Evolutionary conservation across 306 rosid species (phyloP).

Genomic region (Betula pendula): DNA sequence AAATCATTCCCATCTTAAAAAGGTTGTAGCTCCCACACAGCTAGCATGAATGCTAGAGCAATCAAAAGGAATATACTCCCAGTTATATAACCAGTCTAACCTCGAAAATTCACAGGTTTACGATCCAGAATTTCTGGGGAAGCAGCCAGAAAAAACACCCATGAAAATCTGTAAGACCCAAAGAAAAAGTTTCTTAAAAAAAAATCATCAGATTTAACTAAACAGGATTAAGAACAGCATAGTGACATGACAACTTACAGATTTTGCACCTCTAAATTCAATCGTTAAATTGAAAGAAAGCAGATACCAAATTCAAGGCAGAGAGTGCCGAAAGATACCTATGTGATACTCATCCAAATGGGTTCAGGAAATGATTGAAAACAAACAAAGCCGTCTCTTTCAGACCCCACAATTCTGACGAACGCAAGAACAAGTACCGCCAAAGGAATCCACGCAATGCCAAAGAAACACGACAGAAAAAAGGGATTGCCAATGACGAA

Average conservation of each 20-base stretch:
- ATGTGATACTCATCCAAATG: constrained; percentile 14
- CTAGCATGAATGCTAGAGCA: constrained; percentile 9
- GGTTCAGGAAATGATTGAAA: not conserved
- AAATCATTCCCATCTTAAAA: constrained; percentile 9
- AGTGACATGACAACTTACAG: not conserved
- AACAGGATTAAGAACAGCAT: not conserved
- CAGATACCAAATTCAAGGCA: not conserved
- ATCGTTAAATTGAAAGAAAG: constrained; percentile 3
- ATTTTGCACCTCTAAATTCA: constrained; percentile 8
- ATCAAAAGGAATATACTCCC: constrained; percentile 18
- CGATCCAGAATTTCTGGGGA: constrained; percentile 14
- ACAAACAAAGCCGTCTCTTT: constrained; percentile 9
- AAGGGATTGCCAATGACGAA: not conserved
- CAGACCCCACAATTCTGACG: not conserved
- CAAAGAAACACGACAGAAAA: too few relatives aligned
- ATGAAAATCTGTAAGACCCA: constrained; percentile 25
- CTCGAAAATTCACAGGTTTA: constrained; percentile 14
- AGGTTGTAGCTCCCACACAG: constrained; percentile 15
- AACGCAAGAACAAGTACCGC: not conserved
- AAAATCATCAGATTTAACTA: not conserved
- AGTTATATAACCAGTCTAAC: constrained; percentile 6
- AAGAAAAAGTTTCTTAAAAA: not conserved
- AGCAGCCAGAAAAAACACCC: not conserved
- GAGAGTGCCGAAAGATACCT: not conserved
- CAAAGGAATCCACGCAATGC: not conserved